Evolutionary conservation across 1,284 basidiomycete species (phyloP).

Genomic region (Heterobasidion parviporum): DNA sequence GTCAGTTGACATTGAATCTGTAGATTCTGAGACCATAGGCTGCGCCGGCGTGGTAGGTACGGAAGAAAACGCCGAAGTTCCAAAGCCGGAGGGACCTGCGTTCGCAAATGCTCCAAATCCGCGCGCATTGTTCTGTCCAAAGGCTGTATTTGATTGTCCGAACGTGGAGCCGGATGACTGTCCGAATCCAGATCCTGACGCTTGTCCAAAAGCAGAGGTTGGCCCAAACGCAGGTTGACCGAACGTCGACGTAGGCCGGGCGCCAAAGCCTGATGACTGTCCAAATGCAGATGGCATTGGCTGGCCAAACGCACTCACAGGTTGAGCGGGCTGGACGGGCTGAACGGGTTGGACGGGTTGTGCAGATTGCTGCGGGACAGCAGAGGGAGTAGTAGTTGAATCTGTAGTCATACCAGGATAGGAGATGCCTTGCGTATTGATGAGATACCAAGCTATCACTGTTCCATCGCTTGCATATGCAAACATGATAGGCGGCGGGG

Average conservation of each 20-base stretch:
- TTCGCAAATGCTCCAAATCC: neutral
- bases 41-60: slow-evolving; percentile 1
- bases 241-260: slow-evolving; percentile 15
- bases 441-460: slow-evolving; percentile 66
- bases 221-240: slow-evolving; percentile 5
- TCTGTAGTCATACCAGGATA: slow-evolving; percentile 48
- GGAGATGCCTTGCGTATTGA: slow-evolving; percentile 41
- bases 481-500: slow-evolving; percentile 64
- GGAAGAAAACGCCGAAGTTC: neutral
- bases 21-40: neutral
- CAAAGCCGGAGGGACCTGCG: neutral
- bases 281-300: slow-evolving; percentile 12
- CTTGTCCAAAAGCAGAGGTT: neutral
- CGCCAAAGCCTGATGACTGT: slow-evolving; percentile 12
- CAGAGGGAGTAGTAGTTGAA: neutral
- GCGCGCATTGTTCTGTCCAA: neutral
- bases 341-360: slow-evolving; percentile 6
- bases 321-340: neutral
- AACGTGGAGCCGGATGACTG: neutral
- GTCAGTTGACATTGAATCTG: slow-evolving; percentile 1
- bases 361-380: neutral
- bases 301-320: slow-evolving; percentile 5
- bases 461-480: slow-evolving; percentile 79
- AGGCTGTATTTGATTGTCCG: neutral
- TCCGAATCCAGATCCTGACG: neutral